Base-by-base conservation (phyloP, 2,329 filamentous ascomycete genomes). In the Aspergillus pseudoterreus region DNA sequence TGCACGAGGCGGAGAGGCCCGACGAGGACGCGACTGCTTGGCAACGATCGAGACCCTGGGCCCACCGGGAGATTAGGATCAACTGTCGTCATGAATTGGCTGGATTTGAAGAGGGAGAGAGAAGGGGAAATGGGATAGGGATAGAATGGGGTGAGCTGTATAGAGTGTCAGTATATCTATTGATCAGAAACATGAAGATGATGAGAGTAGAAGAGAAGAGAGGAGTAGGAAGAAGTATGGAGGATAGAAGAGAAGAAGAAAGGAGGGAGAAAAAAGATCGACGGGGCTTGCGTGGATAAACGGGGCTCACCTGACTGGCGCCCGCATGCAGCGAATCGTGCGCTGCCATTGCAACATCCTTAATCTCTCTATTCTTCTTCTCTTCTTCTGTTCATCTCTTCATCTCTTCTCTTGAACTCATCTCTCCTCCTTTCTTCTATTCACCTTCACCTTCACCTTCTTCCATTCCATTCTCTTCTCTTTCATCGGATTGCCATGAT, bases 231-330 rank as follows among this genome's bases (percentile, higher is more conserved):
- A 15, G 42, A 15, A 22, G 24, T 17, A 22, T 4, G 17, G 21
- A 43, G n/a, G 24, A 43, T 4, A 44, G 21, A 22, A 30, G 27
- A 11, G 27, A 30, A 30, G 27, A 9, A 22, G 22, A 30, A 30
- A 30, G 27, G 27, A 30, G 27, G 35, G 15, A 38, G 35, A 38
- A n/a, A 36, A 33, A 21, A 11, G 8, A 62, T 62, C 60, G 55
- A 52, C 60, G 47, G 38, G 48, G 59, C 53, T 62, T 62, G 58
- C 60, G 60, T 61, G 60, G 59, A 61, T 57, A 55, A 59, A 57
- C 57, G 56, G 56, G 45, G 50, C 49, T 47, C 49, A 46, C 50
- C 44, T 51, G 50, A 55, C 51, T 56, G 45, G 54, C 56, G 33
- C 42, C 41, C 41, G 42, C 47, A 47, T 49, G 41, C 33, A 41